These are phyloP conservation scores for Suillus brevipes DNA, from an alignment of 768 basidiomycete species.

Conservation along the genomic window DNA sequence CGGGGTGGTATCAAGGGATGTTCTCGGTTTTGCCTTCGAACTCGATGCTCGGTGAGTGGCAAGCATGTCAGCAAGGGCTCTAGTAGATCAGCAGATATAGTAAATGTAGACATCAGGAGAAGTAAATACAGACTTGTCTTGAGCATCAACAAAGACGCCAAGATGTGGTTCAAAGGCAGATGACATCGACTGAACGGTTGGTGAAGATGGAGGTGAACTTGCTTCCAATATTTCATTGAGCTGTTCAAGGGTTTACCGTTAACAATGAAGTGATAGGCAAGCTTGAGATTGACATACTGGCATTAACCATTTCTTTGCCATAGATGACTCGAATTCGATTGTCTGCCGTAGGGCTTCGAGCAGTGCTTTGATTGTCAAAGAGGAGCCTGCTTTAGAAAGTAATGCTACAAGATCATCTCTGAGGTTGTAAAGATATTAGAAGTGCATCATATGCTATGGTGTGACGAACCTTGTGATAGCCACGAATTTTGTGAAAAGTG, in stretches of 20 bases:
- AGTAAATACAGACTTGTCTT: slow-evolving; percentile 78
- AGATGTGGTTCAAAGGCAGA: slow-evolving; percentile 93
- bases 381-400: slow-evolving; percentile 73
- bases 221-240: slow-evolving; percentile 63
- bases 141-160: slow-evolving; percentile 91
- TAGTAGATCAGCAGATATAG: slow-evolving; percentile 28
- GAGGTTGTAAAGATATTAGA: slow-evolving; percentile 6
- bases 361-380: slow-evolving; percentile 72
- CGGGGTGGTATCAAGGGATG: slow-evolving; percentile 62
- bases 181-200: slow-evolving; percentile 68
- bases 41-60: slow-evolving; percentile 67
- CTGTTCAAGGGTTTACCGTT: slow-evolving; percentile 34
- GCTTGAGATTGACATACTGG: slow-evolving; percentile 45
- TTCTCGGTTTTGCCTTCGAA: slow-evolving; percentile 45
- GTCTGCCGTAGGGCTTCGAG: slow-evolving; percentile 87
- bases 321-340: slow-evolving; percentile 81
- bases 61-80: slow-evolving; percentile 89
- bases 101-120: background rate
- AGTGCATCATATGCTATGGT: background rate
- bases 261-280: background rate
- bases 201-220: slow-evolving; percentile 49
- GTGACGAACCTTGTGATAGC: slow-evolving; percentile 77
- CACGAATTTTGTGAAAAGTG: slow-evolving; percentile 81
- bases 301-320: slow-evolving; percentile 80
- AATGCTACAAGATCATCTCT: slow-evolving; percentile 86